These are phyloP conservation scores for Rhytidiadelphus loreus DNA, from an alignment of 225 moss, liverwort and hornwort species.

Conservation along the genomic window DNA sequence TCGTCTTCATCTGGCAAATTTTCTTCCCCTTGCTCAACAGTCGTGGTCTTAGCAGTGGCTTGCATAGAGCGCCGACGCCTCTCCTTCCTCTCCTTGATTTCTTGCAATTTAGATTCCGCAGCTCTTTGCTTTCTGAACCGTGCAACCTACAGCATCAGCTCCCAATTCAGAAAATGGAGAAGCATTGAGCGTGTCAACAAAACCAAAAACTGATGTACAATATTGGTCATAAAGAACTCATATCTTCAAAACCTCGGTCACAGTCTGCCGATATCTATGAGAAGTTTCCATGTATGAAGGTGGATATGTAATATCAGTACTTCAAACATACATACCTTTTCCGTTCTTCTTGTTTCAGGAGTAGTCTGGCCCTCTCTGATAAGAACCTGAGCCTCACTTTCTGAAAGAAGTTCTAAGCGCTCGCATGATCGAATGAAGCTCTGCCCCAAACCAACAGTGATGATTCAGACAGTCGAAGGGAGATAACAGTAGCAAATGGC, in stretches of 20 bases:
- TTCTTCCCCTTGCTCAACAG: conserved; percentile 72
- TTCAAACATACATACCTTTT: conserved; percentile 42
- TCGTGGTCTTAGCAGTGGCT: conserved; percentile 71
- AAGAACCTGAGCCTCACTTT: conserved; percentile 59
- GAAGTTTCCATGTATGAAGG: background rate
- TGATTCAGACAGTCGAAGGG: background rate
- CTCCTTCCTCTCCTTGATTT: conserved; percentile 85
- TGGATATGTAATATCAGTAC: background rate
- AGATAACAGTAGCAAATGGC: background rate
- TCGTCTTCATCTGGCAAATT: conserved; percentile 82
- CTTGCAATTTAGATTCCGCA: conserved; percentile 85
- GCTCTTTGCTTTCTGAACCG: conserved; percentile 92
- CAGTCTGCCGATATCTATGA: background rate
- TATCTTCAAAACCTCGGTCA: background rate
- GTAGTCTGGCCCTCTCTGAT: conserved; percentile 55
- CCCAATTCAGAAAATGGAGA: background rate
- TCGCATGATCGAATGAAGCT: conserved; percentile 76
- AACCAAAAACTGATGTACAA: background rate
- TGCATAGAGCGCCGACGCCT: conserved; percentile 83
- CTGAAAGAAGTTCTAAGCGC: conserved; percentile 67
- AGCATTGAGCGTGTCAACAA: background rate
- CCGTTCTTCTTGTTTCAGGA: conserved; percentile 63
- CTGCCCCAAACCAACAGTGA: conserved; percentile 21
- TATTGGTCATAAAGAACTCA: background rate
- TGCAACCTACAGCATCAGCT: conserved; percentile 44